Evolutionary conservation across 805 yeast genomes (phyloP).

Genomic region (Pichia phayaonensis): DNA sequence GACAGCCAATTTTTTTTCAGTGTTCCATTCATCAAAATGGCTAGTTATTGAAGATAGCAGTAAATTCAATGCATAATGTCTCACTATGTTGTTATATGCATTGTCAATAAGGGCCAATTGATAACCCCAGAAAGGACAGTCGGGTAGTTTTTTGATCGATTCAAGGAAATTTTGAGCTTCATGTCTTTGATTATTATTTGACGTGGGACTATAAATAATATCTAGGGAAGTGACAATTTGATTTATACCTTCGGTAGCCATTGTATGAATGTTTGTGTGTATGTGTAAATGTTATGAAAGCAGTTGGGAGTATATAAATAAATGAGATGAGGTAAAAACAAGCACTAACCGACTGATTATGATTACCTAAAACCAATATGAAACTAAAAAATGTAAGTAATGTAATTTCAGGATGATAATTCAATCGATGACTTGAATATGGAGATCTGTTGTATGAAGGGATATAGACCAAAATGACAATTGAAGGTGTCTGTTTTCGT

Average conservation of each 20-base stretch:
- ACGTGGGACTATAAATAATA: slow-evolving; percentile 58
- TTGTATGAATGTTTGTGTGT: background rate
- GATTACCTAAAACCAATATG: background rate
- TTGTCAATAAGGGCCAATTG: slow-evolving; percentile 64
- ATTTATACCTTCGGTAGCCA: slow-evolving; percentile 42
- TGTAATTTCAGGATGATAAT: background rate
- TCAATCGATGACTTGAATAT: no score
- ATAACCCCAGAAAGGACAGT: slow-evolving; percentile 90
- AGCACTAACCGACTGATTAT: background rate
- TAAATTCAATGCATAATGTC: slow-evolving; percentile 85
- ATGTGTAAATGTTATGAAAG: background rate
- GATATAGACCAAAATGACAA: background rate
- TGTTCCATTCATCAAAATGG: slow-evolving; percentile 47
- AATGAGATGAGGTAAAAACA: background rate
- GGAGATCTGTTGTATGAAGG: no score
- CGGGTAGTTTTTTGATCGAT: slow-evolving; percentile 63
- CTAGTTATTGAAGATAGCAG: slow-evolving; percentile 63
- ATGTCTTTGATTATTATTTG: slow-evolving; percentile 49
- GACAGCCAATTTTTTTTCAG: slow-evolving; percentile 55
- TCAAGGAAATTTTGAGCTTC: slow-evolving; percentile 64
- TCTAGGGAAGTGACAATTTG: slow-evolving; percentile 76
- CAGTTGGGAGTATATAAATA: background rate
- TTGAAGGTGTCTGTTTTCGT: background rate
- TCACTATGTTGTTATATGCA: slow-evolving; percentile 58
- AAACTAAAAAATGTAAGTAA: background rate